Percentiles rank a stretch among this genome's conserved stretches.
Conservation (phyloP, 169 alveolate species). For the Besnoitia besnoiti region DNA sequence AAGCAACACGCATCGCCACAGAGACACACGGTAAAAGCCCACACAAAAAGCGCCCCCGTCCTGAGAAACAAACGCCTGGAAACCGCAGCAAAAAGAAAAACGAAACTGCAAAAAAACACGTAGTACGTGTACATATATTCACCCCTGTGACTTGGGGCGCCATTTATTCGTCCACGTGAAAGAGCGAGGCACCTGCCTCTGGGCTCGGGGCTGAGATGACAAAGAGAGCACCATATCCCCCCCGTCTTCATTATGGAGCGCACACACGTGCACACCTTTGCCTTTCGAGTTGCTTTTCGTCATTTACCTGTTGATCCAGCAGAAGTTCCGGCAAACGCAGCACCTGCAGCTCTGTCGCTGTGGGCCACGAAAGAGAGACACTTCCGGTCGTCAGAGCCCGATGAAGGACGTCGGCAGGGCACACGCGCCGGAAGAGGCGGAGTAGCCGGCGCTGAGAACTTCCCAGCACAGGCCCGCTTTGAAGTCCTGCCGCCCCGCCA, state of each 20-base stretch:
- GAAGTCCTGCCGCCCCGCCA: background rate
- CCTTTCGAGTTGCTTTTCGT: background rate
- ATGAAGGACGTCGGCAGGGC: conserved; percentile 25
- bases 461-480: background rate
- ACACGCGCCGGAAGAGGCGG: conserved; percentile 7
- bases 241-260: too few relatives aligned
- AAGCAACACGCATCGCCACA: background rate
- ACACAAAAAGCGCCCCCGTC: too few relatives aligned
- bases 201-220: too few relatives aligned
- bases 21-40: background rate
- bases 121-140: too few relatives aligned
- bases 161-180: too few relatives aligned
- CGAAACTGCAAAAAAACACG: background rate
- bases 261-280: background rate
- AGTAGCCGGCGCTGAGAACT: background rate
- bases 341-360: conserved; percentile 17
- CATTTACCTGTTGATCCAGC: background rate
- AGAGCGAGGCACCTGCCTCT: too few relatives aligned
- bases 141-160: too few relatives aligned
- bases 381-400: conserved; percentile 4
- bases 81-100: too few relatives aligned
- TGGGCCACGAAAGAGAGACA: conserved; percentile 40
- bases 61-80: too few relatives aligned
- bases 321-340: conserved; percentile 33
- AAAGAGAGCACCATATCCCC: too few relatives aligned